phyloP scores from a whole-genome alignment of 176 grass and related monocot genomes.

The Tillandsia leiboldiana region DNA sequence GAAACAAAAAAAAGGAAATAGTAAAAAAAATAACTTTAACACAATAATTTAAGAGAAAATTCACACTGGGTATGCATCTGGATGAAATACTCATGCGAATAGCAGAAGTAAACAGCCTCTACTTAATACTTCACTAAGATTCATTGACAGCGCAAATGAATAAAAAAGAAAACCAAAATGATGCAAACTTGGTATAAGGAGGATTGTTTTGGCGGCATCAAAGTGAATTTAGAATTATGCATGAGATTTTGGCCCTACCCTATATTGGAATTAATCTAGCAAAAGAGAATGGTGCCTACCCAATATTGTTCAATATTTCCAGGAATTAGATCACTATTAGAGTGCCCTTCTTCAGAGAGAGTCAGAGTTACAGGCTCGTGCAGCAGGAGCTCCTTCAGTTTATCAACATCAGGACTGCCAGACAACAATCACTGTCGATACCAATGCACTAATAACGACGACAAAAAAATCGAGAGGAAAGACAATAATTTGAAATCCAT shows the following conservation, averaged over 20 bases:
- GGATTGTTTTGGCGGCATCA: not conserved
- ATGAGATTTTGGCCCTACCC: not conserved
- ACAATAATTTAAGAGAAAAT: not conserved
- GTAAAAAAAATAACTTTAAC: not conserved
- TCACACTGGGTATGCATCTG: not conserved
- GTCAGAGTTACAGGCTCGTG: conserved; percentile 82
- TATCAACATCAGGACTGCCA: conserved; percentile 71
- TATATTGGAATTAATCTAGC: not conserved
- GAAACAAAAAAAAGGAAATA: conserved; percentile 7
- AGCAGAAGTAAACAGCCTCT: not conserved
- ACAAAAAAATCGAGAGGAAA: not conserved
- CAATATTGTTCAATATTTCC: conserved; percentile 82
- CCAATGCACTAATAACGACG: not conserved
- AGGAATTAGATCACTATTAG: conserved; percentile 66
- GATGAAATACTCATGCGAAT: not conserved
- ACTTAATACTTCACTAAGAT: not conserved
- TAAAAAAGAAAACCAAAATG: not conserved
- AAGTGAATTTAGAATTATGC: not conserved
- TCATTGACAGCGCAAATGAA: not conserved
- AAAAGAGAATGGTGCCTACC: conserved; percentile 29
- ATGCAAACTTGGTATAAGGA: not conserved
- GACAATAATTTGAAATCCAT: not conserved
- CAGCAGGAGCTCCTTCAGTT: conserved; percentile 84
- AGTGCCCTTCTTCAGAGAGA: conserved; percentile 61
- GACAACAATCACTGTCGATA: not conserved